Base-by-base conservation (phyloP, 768 basidiomycete species). In the Pulveroboletus sp. region DNA sequence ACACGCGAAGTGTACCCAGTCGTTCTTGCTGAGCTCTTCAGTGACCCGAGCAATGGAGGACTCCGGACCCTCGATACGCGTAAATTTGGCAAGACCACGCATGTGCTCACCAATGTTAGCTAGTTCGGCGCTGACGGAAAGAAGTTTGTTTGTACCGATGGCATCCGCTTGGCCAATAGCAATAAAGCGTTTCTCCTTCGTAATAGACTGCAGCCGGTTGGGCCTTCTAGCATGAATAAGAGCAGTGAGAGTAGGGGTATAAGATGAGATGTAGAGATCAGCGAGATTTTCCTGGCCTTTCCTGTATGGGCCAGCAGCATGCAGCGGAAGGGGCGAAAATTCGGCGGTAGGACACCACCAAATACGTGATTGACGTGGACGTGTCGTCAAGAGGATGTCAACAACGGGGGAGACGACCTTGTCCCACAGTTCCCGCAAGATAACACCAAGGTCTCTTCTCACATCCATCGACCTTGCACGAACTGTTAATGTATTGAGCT, bases 1-100 rank as follows among this genome's bases (percentile, higher is more conserved):
- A 26, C 65, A 66, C 0, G 63, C 58, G 15, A 66, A 48, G 30
- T 67, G 65, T 2, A 59, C 59, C 65, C 63, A 66, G 0, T 42
- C 18, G 17, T 14, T 27, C 30, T 39, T 38, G 11, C 36, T 3
- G 1, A 50, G 30, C 12, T 36, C 45, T 4, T 50, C 31, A 0
- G 50, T n/a, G 3, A 62, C 52, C n/a, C n/a, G n/a, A n/a, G n/a
- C n/a, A 2, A 33, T 39, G 6, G 24, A 33, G 15, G 47, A 43
- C 5, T 27, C 47, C 6, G 32, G 8, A 3, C 47, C 51, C 12
- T 52, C 51, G 26, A 52, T 33, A 18, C 15, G 28, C 1, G 26
- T 50, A 41, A 50, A 39, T 6, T 37, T 38, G 3, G 41, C 40
- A 5, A 33, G 36, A 11, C 30, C 36, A 5, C 21, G 21, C 30